Conservation (phyloP, 768 basidiomycete species). For the Lentinula detonsa region DNA sequence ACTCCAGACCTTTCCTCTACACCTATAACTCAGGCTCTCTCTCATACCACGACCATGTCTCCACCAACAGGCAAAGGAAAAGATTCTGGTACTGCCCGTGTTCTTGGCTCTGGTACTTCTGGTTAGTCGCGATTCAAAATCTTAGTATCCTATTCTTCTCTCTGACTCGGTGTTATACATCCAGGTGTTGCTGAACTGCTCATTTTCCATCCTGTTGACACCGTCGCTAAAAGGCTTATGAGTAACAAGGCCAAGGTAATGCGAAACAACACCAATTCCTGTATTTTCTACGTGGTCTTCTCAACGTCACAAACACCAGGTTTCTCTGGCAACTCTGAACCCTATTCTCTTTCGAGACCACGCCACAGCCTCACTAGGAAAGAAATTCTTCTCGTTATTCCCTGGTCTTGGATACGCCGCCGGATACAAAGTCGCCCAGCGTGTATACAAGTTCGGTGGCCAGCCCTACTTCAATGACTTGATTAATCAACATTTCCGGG, state of each 20-base stretch:
- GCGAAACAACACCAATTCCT: too few species aligned
- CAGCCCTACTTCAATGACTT: conserved; percentile 97
- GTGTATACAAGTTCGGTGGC: conserved; percentile 97
- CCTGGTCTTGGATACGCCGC: conserved; percentile 98
- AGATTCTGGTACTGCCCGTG: conserved; percentile 86
- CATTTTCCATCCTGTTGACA: conserved; percentile 95
- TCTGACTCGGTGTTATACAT: conserved; percentile 7
- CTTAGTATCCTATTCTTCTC: not conserved
- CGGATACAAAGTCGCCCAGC: conserved; percentile 93
- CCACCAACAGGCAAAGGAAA: conserved; percentile 52
- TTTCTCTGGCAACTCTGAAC: conserved; percentile 56
- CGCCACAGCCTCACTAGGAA: conserved; percentile 57
- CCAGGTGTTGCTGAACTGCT: conserved; percentile 91
- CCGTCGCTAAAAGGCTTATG: conserved; percentile 98
- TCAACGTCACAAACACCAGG: conserved; percentile 32
- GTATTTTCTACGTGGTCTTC: too few species aligned
- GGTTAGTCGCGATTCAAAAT: conserved; percentile 42
- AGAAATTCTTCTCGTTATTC: conserved; percentile 87
- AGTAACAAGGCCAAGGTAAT: conserved; percentile 86
- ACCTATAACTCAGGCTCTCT: not conserved
- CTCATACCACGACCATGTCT: conserved; percentile 26
- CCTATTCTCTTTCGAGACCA: conserved; percentile 85
- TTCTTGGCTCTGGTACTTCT: conserved; percentile 89
- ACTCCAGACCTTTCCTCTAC: not conserved
- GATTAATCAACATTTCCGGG: conserved; percentile 76